Evolutionary conservation across 179 eudicot genomes (phyloP).

Genomic region (Actinidia arguta): DNA sequence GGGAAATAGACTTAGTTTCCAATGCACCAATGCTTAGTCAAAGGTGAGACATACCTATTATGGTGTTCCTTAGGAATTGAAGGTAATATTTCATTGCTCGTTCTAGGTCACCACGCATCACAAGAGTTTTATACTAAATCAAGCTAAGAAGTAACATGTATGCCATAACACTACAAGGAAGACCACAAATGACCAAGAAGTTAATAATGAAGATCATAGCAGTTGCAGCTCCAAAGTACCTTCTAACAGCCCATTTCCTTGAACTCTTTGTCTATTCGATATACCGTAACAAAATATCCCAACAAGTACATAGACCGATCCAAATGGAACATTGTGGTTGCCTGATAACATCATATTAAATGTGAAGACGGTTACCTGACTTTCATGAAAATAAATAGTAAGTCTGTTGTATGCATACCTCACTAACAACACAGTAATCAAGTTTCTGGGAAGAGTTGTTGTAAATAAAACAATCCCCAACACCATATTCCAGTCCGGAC

Average conservation of each 20-base stretch:
- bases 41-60: slow-evolving; percentile 61
- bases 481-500: slow-evolving; percentile 97
- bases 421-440: slow-evolving; percentile 98
- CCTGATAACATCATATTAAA: slow-evolving; percentile 51
- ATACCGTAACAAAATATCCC: slow-evolving; percentile 98
- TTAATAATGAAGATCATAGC: slow-evolving; percentile 27
- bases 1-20: not conserved
- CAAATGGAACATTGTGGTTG: slow-evolving; percentile 98
- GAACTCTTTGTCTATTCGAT: slow-evolving; percentile 95
- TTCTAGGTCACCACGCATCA: slow-evolving; percentile 97
- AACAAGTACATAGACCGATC: slow-evolving; percentile 98
- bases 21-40: not conserved
- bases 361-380: slow-evolving; percentile 1
- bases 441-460: slow-evolving; percentile 95
- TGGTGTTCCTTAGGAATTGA: slow-evolving; percentile 96
- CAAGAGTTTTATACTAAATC: slow-evolving; percentile 96
- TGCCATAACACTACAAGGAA: slow-evolving; percentile 80
- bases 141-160: slow-evolving; percentile 88
- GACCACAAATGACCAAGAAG: slow-evolving; percentile 1
- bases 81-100: slow-evolving; percentile 83
- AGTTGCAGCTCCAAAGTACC: slow-evolving; percentile 7
- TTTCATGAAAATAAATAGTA: not conserved
- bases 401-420: slow-evolving; percentile 63
- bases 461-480: slow-evolving; percentile 97
- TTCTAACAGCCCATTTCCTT: slow-evolving; percentile 62